Conservation (phyloP, 129 eudicot genomes). For the Sambucus nigra region DNA sequence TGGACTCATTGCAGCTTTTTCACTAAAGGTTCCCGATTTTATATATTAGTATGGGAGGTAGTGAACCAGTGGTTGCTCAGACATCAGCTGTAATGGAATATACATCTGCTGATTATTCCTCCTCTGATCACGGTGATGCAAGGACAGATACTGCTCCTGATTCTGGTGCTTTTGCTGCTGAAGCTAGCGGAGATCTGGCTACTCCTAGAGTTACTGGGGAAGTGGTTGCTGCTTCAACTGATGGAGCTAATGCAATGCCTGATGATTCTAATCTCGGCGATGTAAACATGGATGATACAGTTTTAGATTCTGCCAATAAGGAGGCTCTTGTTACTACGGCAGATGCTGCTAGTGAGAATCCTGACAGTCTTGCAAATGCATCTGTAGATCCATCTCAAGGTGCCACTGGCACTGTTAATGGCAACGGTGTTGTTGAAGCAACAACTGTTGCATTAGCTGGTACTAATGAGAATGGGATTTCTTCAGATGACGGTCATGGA, state of each 20-base stretch:
- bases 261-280: conserved; percentile 16
- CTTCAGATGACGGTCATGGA: conserved; percentile 40
- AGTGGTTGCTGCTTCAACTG: no score
- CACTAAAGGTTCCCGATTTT: neutral
- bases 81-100: conserved; percentile 29
- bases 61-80: conserved; percentile 53
- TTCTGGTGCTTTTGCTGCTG: conserved; percentile 11
- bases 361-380: conserved; percentile 22
- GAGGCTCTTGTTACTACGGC: conserved; percentile 19
- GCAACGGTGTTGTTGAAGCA: conserved; percentile 32
- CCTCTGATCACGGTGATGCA: conserved; percentile 26
- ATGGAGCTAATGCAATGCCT: conserved; percentile 16
- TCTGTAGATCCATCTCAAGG: conserved; percentile 33
- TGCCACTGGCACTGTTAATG: conserved; percentile 41
- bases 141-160: conserved; percentile 12
- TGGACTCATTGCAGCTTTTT: no score
- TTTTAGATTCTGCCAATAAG: conserved; percentile 21
- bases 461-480: conserved; percentile 52
- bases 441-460: conserved; percentile 21
- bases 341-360: conserved; percentile 23
- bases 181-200: conserved; percentile 20
- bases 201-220: conserved; percentile 25
- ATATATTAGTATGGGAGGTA: conserved; percentile 43
- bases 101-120: conserved; percentile 26
- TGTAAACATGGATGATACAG: conserved; percentile 18